A percentile compares a stretch with the other conserved stretches of the same genome.
Evolutionary conservation across 2,329 filamentous ascomycete species (phyloP).

Genomic region (Calonectria hawksworthii): DNA sequence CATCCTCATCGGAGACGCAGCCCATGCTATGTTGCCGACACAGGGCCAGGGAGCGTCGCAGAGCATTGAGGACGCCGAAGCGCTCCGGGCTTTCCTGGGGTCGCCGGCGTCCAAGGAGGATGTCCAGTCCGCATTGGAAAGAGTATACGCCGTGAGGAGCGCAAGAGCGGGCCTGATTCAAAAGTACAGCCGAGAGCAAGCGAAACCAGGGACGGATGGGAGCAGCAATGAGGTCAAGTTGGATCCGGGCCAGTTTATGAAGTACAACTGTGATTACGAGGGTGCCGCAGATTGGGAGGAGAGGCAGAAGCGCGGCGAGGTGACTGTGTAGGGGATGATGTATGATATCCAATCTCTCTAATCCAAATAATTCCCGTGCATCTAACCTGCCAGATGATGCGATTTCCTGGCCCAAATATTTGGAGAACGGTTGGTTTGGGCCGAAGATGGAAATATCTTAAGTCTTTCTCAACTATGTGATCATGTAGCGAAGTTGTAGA

Average conservation of each 20-base stretch:
- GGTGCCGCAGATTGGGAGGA: conserved; percentile 39
- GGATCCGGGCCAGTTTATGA: conserved; percentile 40
- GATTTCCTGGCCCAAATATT: not conserved
- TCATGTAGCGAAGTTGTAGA: not conserved
- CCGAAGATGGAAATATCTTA: no score
- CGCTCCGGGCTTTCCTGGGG: conserved; percentile 13
- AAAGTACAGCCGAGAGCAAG: conserved; percentile 40
- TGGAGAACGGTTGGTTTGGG: not conserved
- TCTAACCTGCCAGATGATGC: not conserved
- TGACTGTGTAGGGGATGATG: not conserved
- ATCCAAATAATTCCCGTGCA: not conserved
- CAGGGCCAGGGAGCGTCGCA: conserved; percentile 31
- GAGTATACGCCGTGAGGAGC: conserved; percentile 25
- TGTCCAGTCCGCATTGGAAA: conserved; percentile 16
- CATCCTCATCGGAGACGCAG: conserved; percentile 28
- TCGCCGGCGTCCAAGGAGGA: not conserved
- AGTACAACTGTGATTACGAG: conserved; percentile 39
- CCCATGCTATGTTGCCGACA: conserved; percentile 31
- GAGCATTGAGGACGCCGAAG: conserved; percentile 30
- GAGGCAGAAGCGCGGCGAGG: conserved; percentile 22
- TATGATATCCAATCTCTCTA: not conserved
- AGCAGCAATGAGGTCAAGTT: conserved; percentile 33
- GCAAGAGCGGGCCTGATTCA: conserved; percentile 36
- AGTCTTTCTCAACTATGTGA: not conserved
- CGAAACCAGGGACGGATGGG: conserved; percentile 35